These are phyloP conservation scores for Paramecium tetraurelia DNA, from an alignment of 73 alveolate genomes.

Conservation along the genomic window DNA sequence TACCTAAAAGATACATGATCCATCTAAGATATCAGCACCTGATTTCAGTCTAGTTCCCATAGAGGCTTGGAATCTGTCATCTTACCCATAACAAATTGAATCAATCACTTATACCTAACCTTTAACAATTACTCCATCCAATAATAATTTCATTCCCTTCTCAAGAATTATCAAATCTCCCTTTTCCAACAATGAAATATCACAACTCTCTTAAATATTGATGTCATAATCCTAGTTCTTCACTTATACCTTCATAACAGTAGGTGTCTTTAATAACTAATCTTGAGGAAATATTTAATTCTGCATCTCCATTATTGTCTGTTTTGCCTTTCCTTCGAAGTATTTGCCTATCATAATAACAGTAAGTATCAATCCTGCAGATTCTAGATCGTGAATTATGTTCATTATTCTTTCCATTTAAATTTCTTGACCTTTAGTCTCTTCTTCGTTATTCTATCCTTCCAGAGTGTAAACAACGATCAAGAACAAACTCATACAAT, in stretches of 20 bases:
- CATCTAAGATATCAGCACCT: slow-evolving; percentile 61
- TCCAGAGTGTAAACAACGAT: background rate
- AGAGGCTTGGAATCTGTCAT: slow-evolving; percentile 42
- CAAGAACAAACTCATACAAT: slow-evolving; percentile 52
- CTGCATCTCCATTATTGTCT: slow-evolving; percentile 70
- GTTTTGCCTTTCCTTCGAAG: slow-evolving; percentile 78
- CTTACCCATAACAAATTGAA: slow-evolving; percentile 60
- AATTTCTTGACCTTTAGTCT: background rate
- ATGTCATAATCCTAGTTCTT: slow-evolving; percentile 67
- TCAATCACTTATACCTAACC: slow-evolving; percentile 57
- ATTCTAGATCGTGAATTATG: slow-evolving; percentile 78
- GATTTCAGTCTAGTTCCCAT: slow-evolving; percentile 50
- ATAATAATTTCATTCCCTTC: slow-evolving; percentile 83
- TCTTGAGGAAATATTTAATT: slow-evolving; percentile 55
- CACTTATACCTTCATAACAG: slow-evolving; percentile 64
- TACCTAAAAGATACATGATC: slow-evolving; percentile 37
- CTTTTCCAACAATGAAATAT: slow-evolving; percentile 62
- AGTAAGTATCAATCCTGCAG: slow-evolving; percentile 74
- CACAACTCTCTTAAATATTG: slow-evolving; percentile 43
- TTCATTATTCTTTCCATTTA: slow-evolving; percentile 58
- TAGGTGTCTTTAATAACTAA: slow-evolving; percentile 66
- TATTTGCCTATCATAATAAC: slow-evolving; percentile 80
- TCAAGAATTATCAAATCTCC: slow-evolving; percentile 79
- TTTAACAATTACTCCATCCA: slow-evolving; percentile 82
- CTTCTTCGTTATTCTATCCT: background rate